Percentiles rank a stretch among this genome's conserved stretches.
These are phyloP conservation scores for Cercospora sp. DNA, from an alignment of 2,329 filamentous ascomycete genomes.

Conservation along the genomic window DNA sequence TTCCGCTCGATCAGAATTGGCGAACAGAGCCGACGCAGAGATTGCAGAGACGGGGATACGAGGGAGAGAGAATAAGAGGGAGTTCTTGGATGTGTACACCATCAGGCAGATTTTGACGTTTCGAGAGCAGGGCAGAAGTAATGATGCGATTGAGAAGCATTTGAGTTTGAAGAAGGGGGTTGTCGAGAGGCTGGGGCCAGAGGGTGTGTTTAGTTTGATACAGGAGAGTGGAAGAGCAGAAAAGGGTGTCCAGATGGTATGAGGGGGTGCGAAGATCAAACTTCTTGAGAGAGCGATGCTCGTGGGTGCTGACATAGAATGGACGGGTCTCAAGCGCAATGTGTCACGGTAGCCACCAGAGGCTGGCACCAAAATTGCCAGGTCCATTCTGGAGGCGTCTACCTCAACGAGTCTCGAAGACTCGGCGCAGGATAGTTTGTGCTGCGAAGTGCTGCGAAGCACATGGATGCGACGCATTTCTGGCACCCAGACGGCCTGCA, in stretches of 20 bases:
- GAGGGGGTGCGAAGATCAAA: conserved; percentile 11
- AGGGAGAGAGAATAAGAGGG: conserved; percentile 44
- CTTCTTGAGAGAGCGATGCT: not conserved
- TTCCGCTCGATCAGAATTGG: conserved; percentile 52
- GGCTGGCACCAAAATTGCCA: not conserved
- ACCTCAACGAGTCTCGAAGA: not conserved
- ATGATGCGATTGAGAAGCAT: conserved; percentile 37
- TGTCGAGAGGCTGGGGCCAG: conserved; percentile 35
- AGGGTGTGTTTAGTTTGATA: conserved; percentile 36
- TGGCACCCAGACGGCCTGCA: not conserved
- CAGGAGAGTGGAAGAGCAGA: conserved; percentile 35
- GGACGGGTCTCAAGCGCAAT: not conserved
- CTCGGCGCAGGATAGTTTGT: not conserved
- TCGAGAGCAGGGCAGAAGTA: conserved; percentile 36
- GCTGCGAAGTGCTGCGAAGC: not conserved
- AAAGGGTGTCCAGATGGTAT: conserved; percentile 37
- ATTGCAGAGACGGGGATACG: conserved; percentile 47
- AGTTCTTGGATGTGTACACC: conserved; percentile 48
- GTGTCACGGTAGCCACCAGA: not conserved
- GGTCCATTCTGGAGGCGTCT: not conserved
- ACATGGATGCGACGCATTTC: not conserved
- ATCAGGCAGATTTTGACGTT: conserved; percentile 41
- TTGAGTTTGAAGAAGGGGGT: conserved; percentile 40
- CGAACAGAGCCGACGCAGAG: conserved; percentile 56
- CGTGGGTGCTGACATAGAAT: not conserved